phyloP scores from a whole-genome alignment of 2,329 filamentous ascomycete species.

The Fusarium sulawesiense region DNA sequence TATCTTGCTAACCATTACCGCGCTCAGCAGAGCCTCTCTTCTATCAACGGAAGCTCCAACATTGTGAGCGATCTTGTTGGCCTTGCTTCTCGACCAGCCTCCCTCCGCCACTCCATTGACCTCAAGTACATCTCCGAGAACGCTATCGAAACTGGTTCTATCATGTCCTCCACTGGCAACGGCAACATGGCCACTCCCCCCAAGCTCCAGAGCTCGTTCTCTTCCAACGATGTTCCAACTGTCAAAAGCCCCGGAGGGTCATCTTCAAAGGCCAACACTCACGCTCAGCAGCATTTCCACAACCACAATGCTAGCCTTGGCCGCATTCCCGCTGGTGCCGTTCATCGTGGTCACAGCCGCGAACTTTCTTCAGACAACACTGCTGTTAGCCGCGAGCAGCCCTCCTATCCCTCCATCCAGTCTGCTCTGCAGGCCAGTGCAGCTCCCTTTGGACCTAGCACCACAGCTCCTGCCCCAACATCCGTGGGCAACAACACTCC shows the following conservation, averaged over 20 bases:
- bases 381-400: conserved; percentile 57
- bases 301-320: conserved; percentile 87
- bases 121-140: conserved; percentile 63
- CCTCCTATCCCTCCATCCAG: conserved; percentile 69
- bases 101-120: conserved; percentile 69
- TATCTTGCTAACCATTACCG: conserved; percentile 74
- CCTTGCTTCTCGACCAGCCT: conserved; percentile 60
- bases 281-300: conserved; percentile 73
- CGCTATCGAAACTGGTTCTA: conserved; percentile 52
- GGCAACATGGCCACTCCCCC: conserved; percentile 71
- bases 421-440: conserved; percentile 84
- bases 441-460: conserved; percentile 78
- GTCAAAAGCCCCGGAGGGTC: conserved; percentile 75
- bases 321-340: conserved; percentile 75
- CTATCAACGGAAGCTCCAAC: conserved; percentile 56
- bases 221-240: conserved; percentile 88
- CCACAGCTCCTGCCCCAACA: conserved; percentile 47
- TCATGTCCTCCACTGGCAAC: conserved; percentile 61
- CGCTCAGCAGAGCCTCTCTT: conserved; percentile 69
- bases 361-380: conserved; percentile 70
- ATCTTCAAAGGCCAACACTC: conserved; percentile 64
- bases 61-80: conserved; percentile 60
- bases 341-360: conserved; percentile 77
- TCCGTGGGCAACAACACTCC: conserved; percentile 45
- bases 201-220: conserved; percentile 88